phyloP scores from a whole-genome alignment of 768 basidiomycete species.

The Suillus sp. region DNA sequence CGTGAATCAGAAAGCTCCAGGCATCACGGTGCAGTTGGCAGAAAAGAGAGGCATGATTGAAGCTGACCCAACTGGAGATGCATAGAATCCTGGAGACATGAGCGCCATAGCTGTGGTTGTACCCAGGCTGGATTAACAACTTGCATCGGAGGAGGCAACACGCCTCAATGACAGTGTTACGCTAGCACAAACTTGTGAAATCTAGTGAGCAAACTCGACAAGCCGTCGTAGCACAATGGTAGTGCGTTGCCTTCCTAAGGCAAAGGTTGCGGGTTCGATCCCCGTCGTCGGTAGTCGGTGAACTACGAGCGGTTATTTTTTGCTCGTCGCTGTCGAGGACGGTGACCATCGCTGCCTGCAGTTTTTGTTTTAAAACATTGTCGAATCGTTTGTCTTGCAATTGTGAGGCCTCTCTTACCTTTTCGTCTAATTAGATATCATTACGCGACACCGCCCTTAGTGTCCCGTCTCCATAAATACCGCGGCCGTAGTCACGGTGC shows the following conservation, averaged over 20 bases:
- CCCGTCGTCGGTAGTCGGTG: slow-evolving; percentile 8
- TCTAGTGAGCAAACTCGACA: neutral
- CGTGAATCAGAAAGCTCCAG: too few relatives aligned
- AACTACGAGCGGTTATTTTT: slow-evolving; percentile 1
- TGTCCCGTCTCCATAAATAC: too few relatives aligned
- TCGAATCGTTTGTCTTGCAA: too few relatives aligned
- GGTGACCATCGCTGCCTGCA: too few relatives aligned
- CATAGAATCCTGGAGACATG: too few relatives aligned
- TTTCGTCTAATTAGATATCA: neutral
- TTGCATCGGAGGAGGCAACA: too few relatives aligned
- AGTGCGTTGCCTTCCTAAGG: slow-evolving; percentile 9
- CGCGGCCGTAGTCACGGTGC: neutral
- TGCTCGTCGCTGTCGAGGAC: neutral
- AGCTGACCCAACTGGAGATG: too few relatives aligned
- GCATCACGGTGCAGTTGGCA: too few relatives aligned
- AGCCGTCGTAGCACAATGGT: slow-evolving; percentile 9
- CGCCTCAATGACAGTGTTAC: too few relatives aligned
- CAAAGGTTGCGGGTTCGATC: slow-evolving; percentile 9
- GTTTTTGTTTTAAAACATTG: neutral
- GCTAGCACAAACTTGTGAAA: neutral
- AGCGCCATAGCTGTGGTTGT: too few relatives aligned
- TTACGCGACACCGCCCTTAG: neutral
- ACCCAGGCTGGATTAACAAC: too few relatives aligned
- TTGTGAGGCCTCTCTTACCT: neutral
- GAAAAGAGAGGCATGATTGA: too few relatives aligned